Percentiles rank a stretch among this genome's conserved stretches.
Evolutionary conservation across 306 rosid genomes (phyloP).

Genomic region (Aeschynomene evenia): DNA sequence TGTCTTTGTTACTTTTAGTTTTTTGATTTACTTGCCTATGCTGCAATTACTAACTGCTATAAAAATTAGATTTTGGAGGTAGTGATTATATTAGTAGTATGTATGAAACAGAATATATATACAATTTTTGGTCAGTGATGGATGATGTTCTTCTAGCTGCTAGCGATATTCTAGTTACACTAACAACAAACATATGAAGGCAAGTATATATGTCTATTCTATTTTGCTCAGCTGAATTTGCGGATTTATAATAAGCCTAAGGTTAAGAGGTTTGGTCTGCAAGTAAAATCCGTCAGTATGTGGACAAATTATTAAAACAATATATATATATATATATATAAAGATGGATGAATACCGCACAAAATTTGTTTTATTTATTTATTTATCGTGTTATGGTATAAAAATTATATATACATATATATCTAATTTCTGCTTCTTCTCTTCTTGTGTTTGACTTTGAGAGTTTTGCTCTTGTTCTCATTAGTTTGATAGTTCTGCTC

Average conservation of each 20-base stretch:
- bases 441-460: no score
- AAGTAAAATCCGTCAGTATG: not conserved
- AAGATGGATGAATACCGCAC: no score
- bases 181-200: not conserved
- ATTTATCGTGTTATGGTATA: no score
- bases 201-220: not conserved
- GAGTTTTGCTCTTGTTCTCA: no score
- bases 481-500: no score
- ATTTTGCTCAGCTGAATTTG: not conserved
- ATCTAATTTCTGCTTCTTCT: no score
- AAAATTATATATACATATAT: no score
- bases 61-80: not conserved
- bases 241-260: not conserved
- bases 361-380: no score
- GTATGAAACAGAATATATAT: not conserved
- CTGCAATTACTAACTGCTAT: not conserved
- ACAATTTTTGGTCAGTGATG: not conserved
- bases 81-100: no score
- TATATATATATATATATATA: no score
- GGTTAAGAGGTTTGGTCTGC: constrained; percentile 3
- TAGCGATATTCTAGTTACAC: not conserved
- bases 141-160: no score
- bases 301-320: no score
- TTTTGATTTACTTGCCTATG: not conserved
- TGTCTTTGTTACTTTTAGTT: not conserved